These are phyloP conservation scores for Cinchona pubescens DNA, from an alignment of 257 asterid genomes.

Conservation along the genomic window DNA sequence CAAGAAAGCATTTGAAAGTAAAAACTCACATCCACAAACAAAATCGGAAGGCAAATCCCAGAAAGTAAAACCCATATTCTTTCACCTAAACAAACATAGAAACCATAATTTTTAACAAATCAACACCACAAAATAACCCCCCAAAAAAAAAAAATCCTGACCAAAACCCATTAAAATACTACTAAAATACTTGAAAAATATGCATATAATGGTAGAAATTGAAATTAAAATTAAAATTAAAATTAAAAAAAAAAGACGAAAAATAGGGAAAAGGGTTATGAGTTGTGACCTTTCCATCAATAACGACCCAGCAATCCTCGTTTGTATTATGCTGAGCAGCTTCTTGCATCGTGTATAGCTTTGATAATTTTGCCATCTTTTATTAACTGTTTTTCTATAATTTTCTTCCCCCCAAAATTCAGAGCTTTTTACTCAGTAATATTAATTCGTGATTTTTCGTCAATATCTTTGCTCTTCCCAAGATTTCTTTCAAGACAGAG, in stretches of 20 bases:
- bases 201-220: no score
- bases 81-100: neutral
- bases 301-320: conserved; percentile 88
- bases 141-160: neutral
- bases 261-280: neutral
- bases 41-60: neutral
- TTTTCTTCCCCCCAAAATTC: neutral
- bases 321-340: conserved; percentile 68
- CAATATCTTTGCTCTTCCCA: neutral
- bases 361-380: conserved; percentile 76
- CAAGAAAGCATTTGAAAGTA: neutral
- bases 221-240: no score
- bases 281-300: conserved; percentile 73
- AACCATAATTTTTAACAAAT: neutral
- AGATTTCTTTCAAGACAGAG: neutral
- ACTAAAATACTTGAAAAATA: neutral
- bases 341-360: conserved; percentile 70
- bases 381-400: neutral
- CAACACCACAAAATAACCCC: neutral
- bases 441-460: neutral
- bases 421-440: neutral
- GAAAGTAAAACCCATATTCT: neutral
- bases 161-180: neutral
- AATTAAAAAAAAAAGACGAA: neutral
- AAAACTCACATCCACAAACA: neutral